phyloP scores from a whole-genome alignment of 352 stramenopile genomes.

The Phytophthora colocasiae region DNA sequence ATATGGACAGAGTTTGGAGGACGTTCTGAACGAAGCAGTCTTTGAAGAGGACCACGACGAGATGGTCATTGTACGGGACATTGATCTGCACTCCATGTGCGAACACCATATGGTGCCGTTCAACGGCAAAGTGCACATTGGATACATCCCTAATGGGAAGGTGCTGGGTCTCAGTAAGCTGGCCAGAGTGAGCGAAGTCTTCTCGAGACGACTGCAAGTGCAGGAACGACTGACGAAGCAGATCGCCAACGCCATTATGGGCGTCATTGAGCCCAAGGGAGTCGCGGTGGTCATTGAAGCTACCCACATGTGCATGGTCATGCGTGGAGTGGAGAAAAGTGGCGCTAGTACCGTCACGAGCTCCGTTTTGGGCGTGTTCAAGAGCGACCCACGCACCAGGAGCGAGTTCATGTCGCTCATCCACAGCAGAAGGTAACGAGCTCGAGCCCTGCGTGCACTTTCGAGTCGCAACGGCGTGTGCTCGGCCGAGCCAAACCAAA shows the following conservation, averaged over 20 bases:
- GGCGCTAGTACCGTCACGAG: slow-evolving; percentile 97
- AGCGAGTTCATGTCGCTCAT: slow-evolving; percentile 92
- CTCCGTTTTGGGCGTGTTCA: slow-evolving; percentile 97
- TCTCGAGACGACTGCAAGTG: slow-evolving; percentile 96
- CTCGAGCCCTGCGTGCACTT: slow-evolving; percentile 6
- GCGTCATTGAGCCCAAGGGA: slow-evolving; percentile 96
- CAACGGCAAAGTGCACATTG: slow-evolving; percentile 96
- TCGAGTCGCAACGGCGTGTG: slow-evolving; percentile 49
- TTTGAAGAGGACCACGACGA: slow-evolving; percentile 99
- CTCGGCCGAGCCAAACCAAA: slow-evolving; percentile 49
- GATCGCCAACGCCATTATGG: slow-evolving; percentile 98
- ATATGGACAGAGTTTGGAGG: slow-evolving; percentile 90
- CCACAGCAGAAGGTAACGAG: slow-evolving; percentile 72
- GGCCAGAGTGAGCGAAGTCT: slow-evolving; percentile 98
- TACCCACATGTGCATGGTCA: slow-evolving; percentile 99
- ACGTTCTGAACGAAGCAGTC: slow-evolving; percentile 97
- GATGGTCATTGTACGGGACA: slow-evolving; percentile 99
- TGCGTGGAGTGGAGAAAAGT: slow-evolving; percentile 99
- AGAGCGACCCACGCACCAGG: slow-evolving; percentile 91
- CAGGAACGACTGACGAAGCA: slow-evolving; percentile 99
- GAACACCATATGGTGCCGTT: slow-evolving; percentile 99
- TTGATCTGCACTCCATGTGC: slow-evolving; percentile 99
- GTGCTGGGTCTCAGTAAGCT: slow-evolving; percentile 99
- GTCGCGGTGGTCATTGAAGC: slow-evolving; percentile 99
- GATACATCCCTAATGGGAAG: slow-evolving; percentile 95